Base-by-base conservation (phyloP, 768 basidiomycete genomes). In the Rhodotorula graminis region DNA sequence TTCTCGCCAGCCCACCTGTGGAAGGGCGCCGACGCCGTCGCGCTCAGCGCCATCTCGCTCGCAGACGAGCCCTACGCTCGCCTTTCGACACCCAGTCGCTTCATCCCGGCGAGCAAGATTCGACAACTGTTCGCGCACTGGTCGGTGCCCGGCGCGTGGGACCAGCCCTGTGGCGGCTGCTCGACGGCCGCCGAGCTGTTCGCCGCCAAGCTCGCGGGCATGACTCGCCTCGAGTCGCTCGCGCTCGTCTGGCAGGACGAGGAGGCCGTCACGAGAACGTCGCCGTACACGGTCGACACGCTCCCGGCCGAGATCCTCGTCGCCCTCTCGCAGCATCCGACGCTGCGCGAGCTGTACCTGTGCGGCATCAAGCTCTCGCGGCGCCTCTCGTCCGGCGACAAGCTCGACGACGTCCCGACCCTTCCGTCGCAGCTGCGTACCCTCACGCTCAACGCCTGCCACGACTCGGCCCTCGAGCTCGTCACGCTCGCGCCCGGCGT, bases 351-450 rank as follows among this genome's bases (percentile, higher is more conserved):
- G 44, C 61, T 64, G 27, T 69, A 63, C 68, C 55, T 69, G 19
- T 62, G 61, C 68, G 68, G 68, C 19, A 31, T 62, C 31, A 50
- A 65, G 37, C 14, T 65, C 56, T 40, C 65, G 40, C 56, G 29
- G 21, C 23, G n/a, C 27, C 42, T 47, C 25, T n/a, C 25, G 3
- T 8, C 29, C 18, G n/a, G 12, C 37, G 4, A 12, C 52, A 15
- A 29, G 6, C 16, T 33, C 29, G 19, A 3, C 18, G 57, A 44
- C 19, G 47, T 31, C 47, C 44, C 31, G 0, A n/a, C 53, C 27
- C 47, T 33, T 6, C 23, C 40, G 19, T n/a, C 33, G 12, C 12
- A 21, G 21, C 8, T 59, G 5, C 31, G 31, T 47, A 11, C 16
- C 4, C 27, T 70, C 62, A 64, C 69, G 2, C 37, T 64, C 47